Evolutionary conservation across 2,329 filamentous ascomycete genomes (phyloP).

Genomic region (Aspergillus sp.): DNA sequence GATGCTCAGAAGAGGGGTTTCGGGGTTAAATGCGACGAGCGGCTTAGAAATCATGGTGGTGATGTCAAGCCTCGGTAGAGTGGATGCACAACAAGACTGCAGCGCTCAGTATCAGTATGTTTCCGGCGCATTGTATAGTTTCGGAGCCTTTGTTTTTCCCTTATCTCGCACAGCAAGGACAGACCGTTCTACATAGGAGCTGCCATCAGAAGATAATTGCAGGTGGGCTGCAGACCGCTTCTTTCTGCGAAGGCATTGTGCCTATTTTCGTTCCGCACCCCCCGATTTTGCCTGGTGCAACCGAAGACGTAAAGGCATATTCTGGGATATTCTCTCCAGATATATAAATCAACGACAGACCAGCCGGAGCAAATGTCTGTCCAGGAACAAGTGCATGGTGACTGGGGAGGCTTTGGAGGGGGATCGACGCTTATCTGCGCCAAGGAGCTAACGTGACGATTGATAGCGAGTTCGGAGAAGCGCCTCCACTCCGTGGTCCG

Average conservation of each 20-base stretch:
- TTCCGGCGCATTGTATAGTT: not conserved
- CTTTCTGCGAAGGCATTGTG: not conserved
- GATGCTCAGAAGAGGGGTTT: not conserved
- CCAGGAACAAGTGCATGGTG: no score
- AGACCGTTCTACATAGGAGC: no score
- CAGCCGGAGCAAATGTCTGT: not conserved
- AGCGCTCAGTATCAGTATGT: not conserved
- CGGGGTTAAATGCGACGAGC: not conserved
- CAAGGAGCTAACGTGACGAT: constrained; percentile 1
- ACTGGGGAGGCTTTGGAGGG: not conserved
- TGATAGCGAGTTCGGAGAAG: constrained; percentile 1
- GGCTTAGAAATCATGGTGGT: constrained; percentile 9
- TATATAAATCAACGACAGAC: not conserved
- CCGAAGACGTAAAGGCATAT: not conserved
- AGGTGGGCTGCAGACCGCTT: not conserved
- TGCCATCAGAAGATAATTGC: not conserved
- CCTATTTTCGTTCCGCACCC: no score
- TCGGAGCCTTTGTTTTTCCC: not conserved
- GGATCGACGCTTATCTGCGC: constrained; percentile 8
- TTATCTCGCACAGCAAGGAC: no score
- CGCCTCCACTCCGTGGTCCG: not conserved
- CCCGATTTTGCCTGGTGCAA: not conserved
- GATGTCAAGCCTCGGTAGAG: constrained; percentile 5
- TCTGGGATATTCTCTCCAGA: not conserved
- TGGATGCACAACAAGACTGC: not conserved